Base-by-base conservation (phyloP, 768 basidiomycete genomes). In the Rossbeevera mucosa region DNA sequence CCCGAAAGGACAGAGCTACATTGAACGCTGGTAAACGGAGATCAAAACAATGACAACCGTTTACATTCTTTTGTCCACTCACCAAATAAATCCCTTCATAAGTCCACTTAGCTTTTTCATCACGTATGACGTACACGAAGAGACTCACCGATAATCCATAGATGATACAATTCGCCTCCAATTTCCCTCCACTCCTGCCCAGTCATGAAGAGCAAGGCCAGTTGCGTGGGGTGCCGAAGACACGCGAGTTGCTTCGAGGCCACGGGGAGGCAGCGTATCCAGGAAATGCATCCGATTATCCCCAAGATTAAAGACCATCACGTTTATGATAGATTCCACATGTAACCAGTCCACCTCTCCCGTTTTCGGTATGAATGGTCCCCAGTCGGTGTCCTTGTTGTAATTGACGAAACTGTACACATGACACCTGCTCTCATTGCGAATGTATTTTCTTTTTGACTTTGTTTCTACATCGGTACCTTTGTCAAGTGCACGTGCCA, bases 151-250 rank as follows among this genome's bases (percentile, higher is more conserved):
- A 65, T 88, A 87, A 70, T 89, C 88, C 83, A 88, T 83, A 59
- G 86, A 89, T 54, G 80, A 87, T 18, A 89, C 80, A 54, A 83
- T 81, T 65, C 88, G 72, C 56, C 78, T 73, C 88, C 88, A 91
- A n/a, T 74, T 77, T 7, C 87, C 87, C 65, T 83, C 80, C 3
- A 88, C 77, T 11, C 86, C 86, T 18, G 86, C 86, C 88, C 88
- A 90, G 62, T 88, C 86, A 18, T 61, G 57, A 7, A 64, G 58
- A 33, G 58, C 31, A 40, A 65, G 64, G 38, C 66, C 61, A 8
- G 61, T 65, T 47, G 66, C 57, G 16, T 72, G 74, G 12, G 79
- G 78, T 9, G 81, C 80, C 16, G 81, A 82, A 57, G 79, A 77
- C n/a, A 77, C 71, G 8, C 81, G 70, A 9, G 76, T 74, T 5